Conservation (phyloP, 257 asterid species). For the Euphrasia confusa region DNA sequence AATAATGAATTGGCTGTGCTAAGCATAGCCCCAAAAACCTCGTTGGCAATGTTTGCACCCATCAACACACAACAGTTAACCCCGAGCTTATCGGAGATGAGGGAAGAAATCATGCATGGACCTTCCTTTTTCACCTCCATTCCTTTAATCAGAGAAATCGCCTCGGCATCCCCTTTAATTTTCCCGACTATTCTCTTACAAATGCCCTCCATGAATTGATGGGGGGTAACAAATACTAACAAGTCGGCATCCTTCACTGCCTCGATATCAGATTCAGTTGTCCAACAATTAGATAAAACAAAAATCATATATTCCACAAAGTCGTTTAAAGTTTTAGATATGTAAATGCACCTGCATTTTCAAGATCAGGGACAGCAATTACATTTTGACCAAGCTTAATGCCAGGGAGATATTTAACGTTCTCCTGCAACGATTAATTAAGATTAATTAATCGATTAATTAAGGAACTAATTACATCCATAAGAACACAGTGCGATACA, state of each 20-base stretch:
- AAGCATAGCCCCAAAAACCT: constrained; percentile 37
- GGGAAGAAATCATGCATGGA: constrained; percentile 33
- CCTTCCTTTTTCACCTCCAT: constrained; percentile 86
- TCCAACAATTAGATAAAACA: neutral
- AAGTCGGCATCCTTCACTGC: constrained; percentile 71
- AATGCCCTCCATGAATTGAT: constrained; percentile 33
- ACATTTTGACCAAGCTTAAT: constrained; percentile 78
- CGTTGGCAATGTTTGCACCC: constrained; percentile 94
- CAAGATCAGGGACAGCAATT: constrained; percentile 69
- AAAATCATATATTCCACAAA: neutral
- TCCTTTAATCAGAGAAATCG: constrained; percentile 77
- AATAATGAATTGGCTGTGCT: neutral
- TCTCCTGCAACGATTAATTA: constrained; percentile 41
- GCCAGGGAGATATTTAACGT: constrained; percentile 82
- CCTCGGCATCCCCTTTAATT: constrained; percentile 51
- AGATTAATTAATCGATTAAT: neutral
- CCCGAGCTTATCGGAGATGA: constrained; percentile 59
- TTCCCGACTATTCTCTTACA: constrained; percentile 66
- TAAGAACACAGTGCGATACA: neutral
- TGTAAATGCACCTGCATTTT: constrained; percentile 53
- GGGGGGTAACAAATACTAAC: constrained; percentile 89
- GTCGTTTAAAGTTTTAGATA: neutral
- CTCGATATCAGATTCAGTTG: constrained; percentile 9
- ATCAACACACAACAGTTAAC: constrained; percentile 68
- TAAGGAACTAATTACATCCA: neutral